Percentiles rank a stretch among this genome's conserved stretches.
Evolutionary conservation across 192 early-diverging fungal genomes (phyloP).

Genomic region (Backusella westeae): DNA sequence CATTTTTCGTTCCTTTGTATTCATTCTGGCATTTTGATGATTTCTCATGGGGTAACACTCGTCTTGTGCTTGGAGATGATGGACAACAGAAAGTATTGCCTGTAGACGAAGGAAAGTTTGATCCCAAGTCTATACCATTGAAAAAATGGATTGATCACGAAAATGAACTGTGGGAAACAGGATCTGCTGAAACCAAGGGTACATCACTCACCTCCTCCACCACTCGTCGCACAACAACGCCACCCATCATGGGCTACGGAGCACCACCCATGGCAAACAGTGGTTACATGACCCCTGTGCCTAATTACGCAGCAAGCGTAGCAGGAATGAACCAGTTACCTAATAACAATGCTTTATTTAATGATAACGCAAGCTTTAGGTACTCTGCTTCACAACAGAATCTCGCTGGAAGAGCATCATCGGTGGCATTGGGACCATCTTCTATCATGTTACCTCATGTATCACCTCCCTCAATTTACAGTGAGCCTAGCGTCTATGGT

Average conservation of each 20-base stretch:
- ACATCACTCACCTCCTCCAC: constrained; percentile 35
- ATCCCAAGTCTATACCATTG: constrained; percentile 67
- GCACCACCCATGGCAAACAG: neutral
- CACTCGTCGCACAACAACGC: constrained; percentile 11
- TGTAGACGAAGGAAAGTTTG: constrained; percentile 69
- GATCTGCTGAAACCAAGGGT: constrained; percentile 45
- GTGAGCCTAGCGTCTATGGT: neutral
- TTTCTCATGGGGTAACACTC: constrained; percentile 98
- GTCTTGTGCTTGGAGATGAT: constrained; percentile 83
- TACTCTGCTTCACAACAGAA: constrained; percentile 5
- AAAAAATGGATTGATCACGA: constrained; percentile 81
- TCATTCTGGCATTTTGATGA: constrained; percentile 99
- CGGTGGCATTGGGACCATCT: constrained; percentile 1
- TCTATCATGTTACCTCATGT: neutral
- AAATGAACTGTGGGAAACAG: constrained; percentile 67
- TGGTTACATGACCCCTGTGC: constrained; percentile 6
- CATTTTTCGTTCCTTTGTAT: constrained; percentile 79
- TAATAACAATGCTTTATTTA: neutral
- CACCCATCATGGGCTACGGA: neutral
- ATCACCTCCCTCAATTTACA: constrained; percentile 14
- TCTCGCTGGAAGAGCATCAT: constrained; percentile 10
- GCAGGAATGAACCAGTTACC: constrained; percentile 4
- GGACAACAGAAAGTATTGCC: constrained; percentile 63
- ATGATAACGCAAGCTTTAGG: constrained; percentile 12
- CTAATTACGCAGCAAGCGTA: constrained; percentile 9